Evolutionary conservation across 108 stramenopile species (phyloP).

Genomic region (Licmophora abbreviata): DNA sequence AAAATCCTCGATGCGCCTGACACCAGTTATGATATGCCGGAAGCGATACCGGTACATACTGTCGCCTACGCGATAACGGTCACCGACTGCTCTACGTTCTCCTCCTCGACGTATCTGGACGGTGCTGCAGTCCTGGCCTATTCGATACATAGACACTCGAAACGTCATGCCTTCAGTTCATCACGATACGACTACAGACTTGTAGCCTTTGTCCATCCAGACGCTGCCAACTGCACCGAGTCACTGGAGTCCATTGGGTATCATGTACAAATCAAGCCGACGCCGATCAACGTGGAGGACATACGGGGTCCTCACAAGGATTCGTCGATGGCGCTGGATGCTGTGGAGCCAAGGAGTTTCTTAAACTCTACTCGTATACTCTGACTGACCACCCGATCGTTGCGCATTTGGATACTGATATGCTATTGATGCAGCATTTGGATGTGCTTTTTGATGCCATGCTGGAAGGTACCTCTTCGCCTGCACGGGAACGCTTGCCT

Average conservation of each 20-base stretch:
- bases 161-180: not conserved
- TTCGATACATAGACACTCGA: slow-evolving; percentile 3
- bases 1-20: too few species aligned
- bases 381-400: slow-evolving; percentile 56
- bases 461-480: slow-evolving; percentile 10
- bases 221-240: slow-evolving; percentile 24
- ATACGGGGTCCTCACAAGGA: slow-evolving; percentile 30
- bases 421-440: slow-evolving; percentile 48
- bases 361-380: slow-evolving; percentile 64
- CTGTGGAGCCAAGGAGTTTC: slow-evolving; percentile 58
- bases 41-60: too few species aligned
- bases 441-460: slow-evolving; percentile 65
- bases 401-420: slow-evolving; percentile 65
- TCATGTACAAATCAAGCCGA: slow-evolving; percentile 18
- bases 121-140: slow-evolving; percentile 3
- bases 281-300: slow-evolving; percentile 14
- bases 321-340: slow-evolving; percentile 59
- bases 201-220: slow-evolving; percentile 53
- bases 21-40: too few species aligned
- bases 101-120: slow-evolving; percentile 7
- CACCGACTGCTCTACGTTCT: not conserved
- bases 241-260: slow-evolving; percentile 32
- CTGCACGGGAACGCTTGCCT: not conserved
- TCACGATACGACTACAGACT: slow-evolving; percentile 41
- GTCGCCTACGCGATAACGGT: slow-evolving; percentile 7